Evolutionary conservation across 2,329 filamentous ascomycete species (phyloP).

Genomic region (Fusarium nelsonii): DNA sequence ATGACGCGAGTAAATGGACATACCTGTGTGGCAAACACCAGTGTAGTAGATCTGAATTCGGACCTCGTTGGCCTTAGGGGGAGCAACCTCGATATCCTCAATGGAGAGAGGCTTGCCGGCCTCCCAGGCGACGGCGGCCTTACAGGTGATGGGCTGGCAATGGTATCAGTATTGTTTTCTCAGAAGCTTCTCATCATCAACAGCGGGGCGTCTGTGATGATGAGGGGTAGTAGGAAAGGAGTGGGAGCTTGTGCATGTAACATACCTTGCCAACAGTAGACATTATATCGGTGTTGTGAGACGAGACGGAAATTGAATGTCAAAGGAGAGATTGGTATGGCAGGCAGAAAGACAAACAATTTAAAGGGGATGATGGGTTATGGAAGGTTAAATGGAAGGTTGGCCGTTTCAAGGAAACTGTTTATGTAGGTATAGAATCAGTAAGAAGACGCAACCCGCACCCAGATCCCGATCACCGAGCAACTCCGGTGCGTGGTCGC

Average conservation of each 20-base stretch:
- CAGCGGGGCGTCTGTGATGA: conserved; percentile 42
- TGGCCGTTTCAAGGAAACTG: conserved; percentile 21
- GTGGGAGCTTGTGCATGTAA: conserved; percentile 21
- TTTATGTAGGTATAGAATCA: conserved; percentile 45
- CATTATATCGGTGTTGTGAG: conserved; percentile 53
- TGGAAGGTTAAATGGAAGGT: conserved; percentile 21
- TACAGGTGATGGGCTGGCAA: conserved; percentile 88
- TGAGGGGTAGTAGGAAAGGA: conserved; percentile 37
- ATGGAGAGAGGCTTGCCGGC: conserved; percentile 89
- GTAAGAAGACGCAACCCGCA: conserved; percentile 31
- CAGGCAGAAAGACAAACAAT: conserved; percentile 25
- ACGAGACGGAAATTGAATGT: conserved; percentile 27
- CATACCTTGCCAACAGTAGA: conserved; percentile 66
- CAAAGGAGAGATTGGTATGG: conserved; percentile 24
- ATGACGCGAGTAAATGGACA: conserved; percentile 36
- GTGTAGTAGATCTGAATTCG: conserved; percentile 98
- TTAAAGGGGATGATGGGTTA: conserved; percentile 31
- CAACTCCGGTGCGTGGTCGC: conserved; percentile 41
- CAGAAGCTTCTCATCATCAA: conserved; percentile 13
- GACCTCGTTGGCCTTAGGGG: conserved; percentile 92
- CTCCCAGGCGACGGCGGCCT: conserved; percentile 98
- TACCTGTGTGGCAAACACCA: conserved; percentile 98
- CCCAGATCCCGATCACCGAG: conserved; percentile 50
- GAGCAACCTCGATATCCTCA: conserved; percentile 92
- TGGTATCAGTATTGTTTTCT: conserved; percentile 34